Evolutionary conservation across 208 protist species (phyloP).

Genomic region (Leptomonas seymouri): DNA sequence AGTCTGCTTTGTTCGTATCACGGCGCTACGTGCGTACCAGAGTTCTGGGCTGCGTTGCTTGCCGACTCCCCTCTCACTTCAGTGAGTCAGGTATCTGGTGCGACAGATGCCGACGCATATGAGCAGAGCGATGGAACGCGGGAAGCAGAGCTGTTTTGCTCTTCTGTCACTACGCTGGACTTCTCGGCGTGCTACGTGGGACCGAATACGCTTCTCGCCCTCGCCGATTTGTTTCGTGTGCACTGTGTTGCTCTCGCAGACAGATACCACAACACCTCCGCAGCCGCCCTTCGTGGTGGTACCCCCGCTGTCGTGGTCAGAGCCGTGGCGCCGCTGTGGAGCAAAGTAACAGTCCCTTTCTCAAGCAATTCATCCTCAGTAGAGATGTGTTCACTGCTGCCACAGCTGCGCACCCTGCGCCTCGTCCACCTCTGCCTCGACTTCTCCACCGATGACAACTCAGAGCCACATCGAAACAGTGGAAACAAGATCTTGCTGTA

Average conservation of each 20-base stretch:
- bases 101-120: not conserved
- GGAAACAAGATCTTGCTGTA: slow-evolving; percentile 29
- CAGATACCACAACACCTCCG: not conserved
- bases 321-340: slow-evolving; percentile 24
- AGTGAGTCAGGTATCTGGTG: not conserved
- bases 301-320: not conserved
- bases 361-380: not conserved
- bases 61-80: not conserved
- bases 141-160: not conserved
- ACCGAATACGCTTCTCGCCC: slow-evolving; percentile 30
- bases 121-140: not conserved
- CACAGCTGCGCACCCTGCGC: slow-evolving; percentile 12
- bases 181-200: slow-evolving; percentile 35
- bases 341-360: not conserved
- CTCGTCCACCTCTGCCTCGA: slow-evolving; percentile 21
- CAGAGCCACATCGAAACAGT: not conserved
- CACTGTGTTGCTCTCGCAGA: slow-evolving; percentile 11
- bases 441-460: not conserved
- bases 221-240: slow-evolving; percentile 44
- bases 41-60: slow-evolving; percentile 20
- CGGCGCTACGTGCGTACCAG: slow-evolving; percentile 20
- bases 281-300: not conserved
- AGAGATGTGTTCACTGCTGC: slow-evolving; percentile 29
- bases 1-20: slow-evolving; percentile 24
- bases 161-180: slow-evolving; percentile 25